Evolutionary conservation across 495 filamentous ascomycete genomes (phyloP).

Genomic region (Tuber calosporum): DNA sequence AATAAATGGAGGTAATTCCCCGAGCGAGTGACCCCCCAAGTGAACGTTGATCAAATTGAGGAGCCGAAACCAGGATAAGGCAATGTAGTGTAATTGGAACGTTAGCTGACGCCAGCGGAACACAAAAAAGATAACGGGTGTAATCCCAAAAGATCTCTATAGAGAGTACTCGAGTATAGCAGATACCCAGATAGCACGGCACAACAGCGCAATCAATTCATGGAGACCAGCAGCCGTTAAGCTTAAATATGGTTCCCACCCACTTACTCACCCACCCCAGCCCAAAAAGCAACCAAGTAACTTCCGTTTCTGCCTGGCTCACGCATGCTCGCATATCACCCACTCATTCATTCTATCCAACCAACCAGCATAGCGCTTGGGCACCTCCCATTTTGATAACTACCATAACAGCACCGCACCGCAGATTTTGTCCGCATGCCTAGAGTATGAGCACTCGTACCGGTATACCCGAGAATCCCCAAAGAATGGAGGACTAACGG

Average conservation of each 20-base stretch:
- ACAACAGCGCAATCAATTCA: neutral
- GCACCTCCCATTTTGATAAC: too few relatives aligned
- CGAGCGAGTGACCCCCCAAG: neutral
- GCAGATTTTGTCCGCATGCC: neutral
- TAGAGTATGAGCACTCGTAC: too few relatives aligned
- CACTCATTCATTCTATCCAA: neutral
- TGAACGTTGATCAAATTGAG: neutral
- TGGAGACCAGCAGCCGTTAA: neutral
- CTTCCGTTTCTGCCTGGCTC: neutral
- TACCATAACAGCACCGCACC: neutral
- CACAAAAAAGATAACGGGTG: neutral
- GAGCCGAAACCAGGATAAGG: neutral
- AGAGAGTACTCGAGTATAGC: neutral
- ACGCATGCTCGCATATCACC: neutral
- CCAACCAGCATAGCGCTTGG: neutral
- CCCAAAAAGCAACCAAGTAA: neutral
- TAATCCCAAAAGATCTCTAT: neutral
- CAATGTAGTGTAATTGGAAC: neutral
- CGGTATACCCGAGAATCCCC: too few relatives aligned
- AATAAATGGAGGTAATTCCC: neutral
- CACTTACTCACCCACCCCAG: neutral
- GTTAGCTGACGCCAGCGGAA: neutral
- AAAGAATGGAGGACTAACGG: neutral
- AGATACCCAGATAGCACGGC: neutral
- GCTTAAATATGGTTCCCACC: neutral